Percentiles rank a stretch among this genome's conserved stretches.
These are phyloP conservation scores for Prunus kanzakura DNA, from an alignment of 306 rosid species.

Conservation along the genomic window DNA sequence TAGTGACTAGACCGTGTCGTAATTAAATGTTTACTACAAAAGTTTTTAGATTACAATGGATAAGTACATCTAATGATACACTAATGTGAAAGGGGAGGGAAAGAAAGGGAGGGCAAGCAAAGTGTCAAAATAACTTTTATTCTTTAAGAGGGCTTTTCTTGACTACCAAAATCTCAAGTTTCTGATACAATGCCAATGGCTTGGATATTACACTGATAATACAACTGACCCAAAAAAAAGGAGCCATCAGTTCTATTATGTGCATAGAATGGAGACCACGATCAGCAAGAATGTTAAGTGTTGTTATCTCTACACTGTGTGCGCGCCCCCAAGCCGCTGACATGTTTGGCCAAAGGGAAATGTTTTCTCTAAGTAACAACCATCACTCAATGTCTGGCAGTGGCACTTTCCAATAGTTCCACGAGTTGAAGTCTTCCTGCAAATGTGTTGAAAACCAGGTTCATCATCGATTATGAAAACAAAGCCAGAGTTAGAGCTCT, in stretches of 20 bases:
- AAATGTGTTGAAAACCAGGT: slow-evolving; percentile 9
- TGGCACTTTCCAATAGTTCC: slow-evolving; percentile 91
- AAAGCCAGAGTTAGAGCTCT: neutral
- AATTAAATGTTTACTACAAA: no score
- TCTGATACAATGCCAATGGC: slow-evolving; percentile 12
- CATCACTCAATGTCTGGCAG: slow-evolving; percentile 50
- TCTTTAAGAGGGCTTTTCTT: neutral
- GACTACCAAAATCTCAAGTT: neutral
- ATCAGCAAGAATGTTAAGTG: slow-evolving; percentile 4
- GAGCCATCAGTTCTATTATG: neutral
- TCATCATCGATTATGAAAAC: neutral
- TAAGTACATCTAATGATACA: neutral
- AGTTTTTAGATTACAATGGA: no score
- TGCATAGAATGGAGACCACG: slow-evolving; percentile 6
- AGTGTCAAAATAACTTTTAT: neutral
- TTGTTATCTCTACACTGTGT: neutral
- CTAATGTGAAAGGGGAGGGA: neutral
- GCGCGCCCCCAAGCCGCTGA: neutral
- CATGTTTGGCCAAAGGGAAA: neutral
- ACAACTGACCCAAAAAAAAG: neutral
- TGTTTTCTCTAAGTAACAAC: neutral
- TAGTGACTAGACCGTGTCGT: no score
- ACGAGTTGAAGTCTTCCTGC: slow-evolving; percentile 92
- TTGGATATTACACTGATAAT: neutral
- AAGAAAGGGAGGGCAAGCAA: neutral